A percentile compares a stretch with the other conserved stretches of the same genome.
Evolutionary conservation across 2,329 filamentous ascomycete species (phyloP).

Genomic region (Scleromitrula shiraiana): DNA sequence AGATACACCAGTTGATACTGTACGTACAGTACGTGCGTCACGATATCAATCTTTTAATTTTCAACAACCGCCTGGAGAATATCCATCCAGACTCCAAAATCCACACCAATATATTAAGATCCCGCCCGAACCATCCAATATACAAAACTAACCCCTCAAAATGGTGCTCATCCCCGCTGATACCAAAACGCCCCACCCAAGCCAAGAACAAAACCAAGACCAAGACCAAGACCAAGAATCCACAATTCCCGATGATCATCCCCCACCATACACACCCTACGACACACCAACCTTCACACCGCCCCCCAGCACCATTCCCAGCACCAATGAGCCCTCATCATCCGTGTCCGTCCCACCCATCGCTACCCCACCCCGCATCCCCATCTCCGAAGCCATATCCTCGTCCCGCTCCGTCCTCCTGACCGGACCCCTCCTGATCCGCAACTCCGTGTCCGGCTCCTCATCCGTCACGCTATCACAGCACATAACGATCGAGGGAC

Average conservation of each 20-base stretch:
- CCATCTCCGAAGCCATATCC: conserved; percentile 14
- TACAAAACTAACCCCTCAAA: neutral
- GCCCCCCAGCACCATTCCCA: neutral
- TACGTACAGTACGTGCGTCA: no score
- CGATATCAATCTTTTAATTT: no score
- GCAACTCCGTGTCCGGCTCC: conserved; percentile 13
- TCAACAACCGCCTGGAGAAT: no score
- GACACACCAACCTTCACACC: conserved; percentile 3
- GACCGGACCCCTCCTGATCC: conserved; percentile 16
- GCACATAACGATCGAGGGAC: conserved; percentile 8
- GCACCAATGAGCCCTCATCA: neutral
- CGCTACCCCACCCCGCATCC: conserved; percentile 1
- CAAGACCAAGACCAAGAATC: conserved; percentile 9
- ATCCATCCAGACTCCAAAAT: no score
- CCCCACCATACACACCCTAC: neutral
- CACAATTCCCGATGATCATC: neutral
- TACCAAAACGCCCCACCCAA: neutral
- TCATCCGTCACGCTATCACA: conserved; percentile 9
- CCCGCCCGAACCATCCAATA: no score
- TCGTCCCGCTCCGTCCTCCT: conserved; percentile 12
- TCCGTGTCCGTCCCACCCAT: neutral
- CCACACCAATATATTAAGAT: no score
- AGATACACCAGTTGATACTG: no score
- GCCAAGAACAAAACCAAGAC: neutral
- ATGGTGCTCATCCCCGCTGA: conserved; percentile 16